These are phyloP conservation scores for Melanomma pulvis-pyrius DNA, from an alignment of 495 filamentous ascomycete genomes.

Conservation along the genomic window DNA sequence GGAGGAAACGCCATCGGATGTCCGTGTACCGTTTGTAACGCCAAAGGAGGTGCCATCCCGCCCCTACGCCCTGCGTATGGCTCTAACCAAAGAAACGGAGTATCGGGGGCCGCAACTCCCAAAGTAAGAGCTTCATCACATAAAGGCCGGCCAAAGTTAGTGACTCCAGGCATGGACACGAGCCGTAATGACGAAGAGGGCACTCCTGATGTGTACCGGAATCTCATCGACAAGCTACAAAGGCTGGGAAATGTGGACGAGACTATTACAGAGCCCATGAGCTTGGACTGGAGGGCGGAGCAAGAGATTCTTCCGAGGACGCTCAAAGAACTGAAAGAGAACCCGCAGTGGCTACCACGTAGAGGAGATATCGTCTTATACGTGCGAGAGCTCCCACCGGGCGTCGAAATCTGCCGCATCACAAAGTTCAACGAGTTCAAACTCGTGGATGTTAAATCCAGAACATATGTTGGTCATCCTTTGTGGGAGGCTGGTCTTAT, in stretches of 20 bases:
- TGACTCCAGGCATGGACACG: conserved; percentile 25
- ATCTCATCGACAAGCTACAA: conserved; percentile 55
- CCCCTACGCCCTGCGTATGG: background rate
- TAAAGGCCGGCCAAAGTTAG: conserved; percentile 36
- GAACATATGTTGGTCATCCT: conserved; percentile 45
- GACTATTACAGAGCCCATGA: conserved; percentile 51
- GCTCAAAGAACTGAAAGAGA: conserved; percentile 42
- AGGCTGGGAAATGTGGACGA: conserved; percentile 47
- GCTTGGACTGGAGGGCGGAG: conserved; percentile 59
- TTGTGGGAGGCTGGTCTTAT: conserved; percentile 62
- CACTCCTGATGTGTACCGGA: conserved; percentile 56
- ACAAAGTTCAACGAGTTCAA: conserved; percentile 38
- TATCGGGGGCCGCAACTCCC: background rate
- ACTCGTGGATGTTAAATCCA: conserved; percentile 40
- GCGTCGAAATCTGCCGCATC: conserved; percentile 49
- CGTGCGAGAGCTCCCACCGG: conserved; percentile 41
- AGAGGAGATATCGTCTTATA: conserved; percentile 63
- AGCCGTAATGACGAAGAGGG: conserved; percentile 50
- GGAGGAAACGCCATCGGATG: conserved; percentile 44
- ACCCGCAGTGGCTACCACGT: conserved; percentile 58
- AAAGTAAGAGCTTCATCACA: background rate
- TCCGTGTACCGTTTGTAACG: conserved; percentile 46
- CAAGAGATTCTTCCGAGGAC: conserved; percentile 44
- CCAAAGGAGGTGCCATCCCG: conserved; percentile 18
- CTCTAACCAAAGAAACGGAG: background rate